phyloP scores from a whole-genome alignment of 192 early-diverging fungal genomes.

The Obelidium mucronatum region DNA sequence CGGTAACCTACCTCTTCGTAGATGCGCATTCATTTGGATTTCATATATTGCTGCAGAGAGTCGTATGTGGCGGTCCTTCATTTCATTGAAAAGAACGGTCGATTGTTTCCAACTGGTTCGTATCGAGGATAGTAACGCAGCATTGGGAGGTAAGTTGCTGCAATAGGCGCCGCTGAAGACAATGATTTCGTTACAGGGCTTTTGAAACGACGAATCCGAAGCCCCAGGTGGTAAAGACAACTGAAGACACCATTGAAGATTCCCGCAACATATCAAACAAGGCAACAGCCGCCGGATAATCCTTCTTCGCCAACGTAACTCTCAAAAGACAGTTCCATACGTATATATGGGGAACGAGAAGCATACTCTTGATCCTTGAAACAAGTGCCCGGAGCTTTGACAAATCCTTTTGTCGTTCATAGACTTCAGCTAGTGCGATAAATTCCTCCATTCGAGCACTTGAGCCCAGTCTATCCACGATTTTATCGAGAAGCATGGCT shows the following conservation, averaged over 20 bases:
- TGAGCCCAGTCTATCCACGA: constrained; percentile 6
- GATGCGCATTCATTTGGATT: background rate
- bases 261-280: background rate
- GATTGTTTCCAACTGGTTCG: background rate
- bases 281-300: background rate
- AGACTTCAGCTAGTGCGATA: background rate
- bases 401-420: background rate
- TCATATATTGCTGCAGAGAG: background rate
- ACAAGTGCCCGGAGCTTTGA: background rate
- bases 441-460: constrained; percentile 6
- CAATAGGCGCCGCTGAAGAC: background rate
- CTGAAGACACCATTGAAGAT: background rate
- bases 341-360: background rate
- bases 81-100: background rate
- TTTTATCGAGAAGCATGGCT: constrained; percentile 7
- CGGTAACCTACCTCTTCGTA: background rate
- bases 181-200: background rate
- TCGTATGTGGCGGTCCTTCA: background rate
- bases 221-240: background rate
- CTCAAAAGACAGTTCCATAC: background rate
- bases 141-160: background rate
- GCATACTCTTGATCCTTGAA: background rate
- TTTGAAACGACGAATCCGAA: background rate
- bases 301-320: background rate
- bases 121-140: constrained; percentile 9